Evolutionary conservation across 352 stramenopile species (phyloP), one percentile per base, ranked within the genome.

Genomic region (Phytophthora foliorum): DNA sequence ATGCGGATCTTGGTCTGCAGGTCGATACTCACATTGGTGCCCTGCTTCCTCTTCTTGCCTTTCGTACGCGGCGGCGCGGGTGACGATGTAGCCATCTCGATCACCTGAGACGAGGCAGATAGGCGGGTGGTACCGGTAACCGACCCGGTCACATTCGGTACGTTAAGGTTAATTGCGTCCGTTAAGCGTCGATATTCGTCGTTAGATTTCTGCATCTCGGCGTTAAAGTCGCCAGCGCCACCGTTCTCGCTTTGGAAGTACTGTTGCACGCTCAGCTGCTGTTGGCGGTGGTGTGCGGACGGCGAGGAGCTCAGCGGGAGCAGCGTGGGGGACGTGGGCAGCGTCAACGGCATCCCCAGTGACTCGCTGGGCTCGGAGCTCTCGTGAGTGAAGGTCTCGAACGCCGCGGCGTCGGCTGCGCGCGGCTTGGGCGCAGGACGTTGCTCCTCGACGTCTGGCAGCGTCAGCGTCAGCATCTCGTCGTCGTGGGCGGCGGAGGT

Each of bases 1-100:
- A 94, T 79, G 14, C 84, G 82, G 72, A 94, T 94, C 74, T 94
- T 94, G 56, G 86, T 94, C 78, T 94, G 84, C 36, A 94, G 64
- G 53, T 94, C 86, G 51, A 92, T 89, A 27, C 86, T 92, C 31
- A 84, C 82, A 64, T 90, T 92, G 3, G 79, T 72, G 6, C 82
- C 82, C 16, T 65, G 62, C 48, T 88, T 90, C 60, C 86, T 72
- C 74, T 92, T 93, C 65, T 84, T 86, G 2, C 54, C 46, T 67
- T 64, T 77, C 1, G 19, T 21, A 36, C 24, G 49, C 16, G 16
- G 11, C 7, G 34, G 27, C 13, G 59, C 51, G 13, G 57, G 57
- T 1, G 48, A 57, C 9, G 57, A 57, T 0, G 42, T 52, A 10
- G 60, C 45, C 32, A 57, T 6, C 6, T 59, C 36, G 41, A 60